Evolutionary conservation across 441 rosid genomes (phyloP).

Genomic region (Eruca vesicaria): DNA sequence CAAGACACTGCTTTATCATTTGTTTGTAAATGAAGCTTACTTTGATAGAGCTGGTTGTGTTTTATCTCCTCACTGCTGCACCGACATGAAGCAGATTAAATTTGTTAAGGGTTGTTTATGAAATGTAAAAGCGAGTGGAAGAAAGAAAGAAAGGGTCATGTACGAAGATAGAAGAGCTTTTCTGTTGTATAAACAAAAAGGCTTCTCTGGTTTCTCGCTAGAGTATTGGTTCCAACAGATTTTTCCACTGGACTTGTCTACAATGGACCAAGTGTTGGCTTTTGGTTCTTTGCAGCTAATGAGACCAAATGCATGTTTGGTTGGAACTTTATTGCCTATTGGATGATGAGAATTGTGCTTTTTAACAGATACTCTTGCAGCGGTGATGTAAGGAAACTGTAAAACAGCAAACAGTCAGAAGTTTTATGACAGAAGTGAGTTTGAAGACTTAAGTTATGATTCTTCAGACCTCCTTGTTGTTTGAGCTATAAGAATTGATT

Average conservation of each 20-base stretch:
- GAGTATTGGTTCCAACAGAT: constrained; percentile 71
- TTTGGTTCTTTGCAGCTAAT: constrained; percentile 69
- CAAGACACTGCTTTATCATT: constrained; percentile 59
- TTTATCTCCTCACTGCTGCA: constrained; percentile 51
- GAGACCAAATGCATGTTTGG: constrained; percentile 46
- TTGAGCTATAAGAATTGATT: constrained; percentile 69
- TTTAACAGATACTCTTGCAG: constrained; percentile 21
- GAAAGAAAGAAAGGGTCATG: not conserved
- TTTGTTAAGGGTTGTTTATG: not conserved
- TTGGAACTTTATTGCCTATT: constrained; percentile 24
- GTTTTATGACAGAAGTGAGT: constrained; percentile 1
- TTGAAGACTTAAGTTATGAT: not conserved
- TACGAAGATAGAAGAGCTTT: constrained; percentile 52
- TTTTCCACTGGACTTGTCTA: constrained; percentile 49
- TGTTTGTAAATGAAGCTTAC: constrained; percentile 49
- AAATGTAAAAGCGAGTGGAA: constrained; percentile 2
- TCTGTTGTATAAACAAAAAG: constrained; percentile 71
- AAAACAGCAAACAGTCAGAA: not conserved
- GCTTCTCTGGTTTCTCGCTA: constrained; percentile 33
- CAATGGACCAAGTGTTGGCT: constrained; percentile 61
- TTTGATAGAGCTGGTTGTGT: constrained; percentile 39
- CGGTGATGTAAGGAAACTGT: constrained; percentile 64
- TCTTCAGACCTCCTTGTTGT: constrained; percentile 70
- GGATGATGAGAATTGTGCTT: constrained; percentile 18
- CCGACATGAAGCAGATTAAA: constrained; percentile 5